phyloP scores from a whole-genome alignment of 805 yeast species.

The Candida maesae region DNA sequence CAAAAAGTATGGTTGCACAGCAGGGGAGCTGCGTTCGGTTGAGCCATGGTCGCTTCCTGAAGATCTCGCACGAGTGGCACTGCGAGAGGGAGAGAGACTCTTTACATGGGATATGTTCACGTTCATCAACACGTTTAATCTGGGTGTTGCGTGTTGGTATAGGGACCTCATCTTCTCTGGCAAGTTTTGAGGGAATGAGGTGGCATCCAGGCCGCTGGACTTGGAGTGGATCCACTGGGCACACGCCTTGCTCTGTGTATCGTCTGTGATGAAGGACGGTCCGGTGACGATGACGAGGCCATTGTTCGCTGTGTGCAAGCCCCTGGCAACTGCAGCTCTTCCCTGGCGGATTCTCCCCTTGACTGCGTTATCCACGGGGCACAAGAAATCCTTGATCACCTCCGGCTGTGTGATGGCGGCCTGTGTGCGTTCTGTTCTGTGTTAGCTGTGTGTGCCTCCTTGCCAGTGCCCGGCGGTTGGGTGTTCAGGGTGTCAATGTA shows the following conservation, averaged over 20 bases:
- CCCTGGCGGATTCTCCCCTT: slow-evolving; percentile 2
- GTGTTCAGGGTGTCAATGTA: slow-evolving; percentile 4
- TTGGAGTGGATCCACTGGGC: slow-evolving; percentile 11
- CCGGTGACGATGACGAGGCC: slow-evolving; percentile 9
- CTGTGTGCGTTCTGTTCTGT: slow-evolving; percentile 13
- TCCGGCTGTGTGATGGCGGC: slow-evolving; percentile 20
- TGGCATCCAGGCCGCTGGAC: neutral
- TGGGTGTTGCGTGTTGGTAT: neutral
- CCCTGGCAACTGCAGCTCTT: neutral
- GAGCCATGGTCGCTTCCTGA: neutral
- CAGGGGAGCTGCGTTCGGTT: no score
- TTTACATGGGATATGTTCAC: slow-evolving; percentile 5
- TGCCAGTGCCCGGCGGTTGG: neutral
- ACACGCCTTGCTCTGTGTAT: slow-evolving; percentile 8
- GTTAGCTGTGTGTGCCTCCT: neutral
- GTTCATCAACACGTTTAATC: slow-evolving; percentile 8
- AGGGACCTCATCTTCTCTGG: slow-evolving; percentile 1
- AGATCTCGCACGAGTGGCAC: neutral
- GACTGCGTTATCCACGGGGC: slow-evolving; percentile 4
- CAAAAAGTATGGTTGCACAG: slow-evolving; percentile 10
- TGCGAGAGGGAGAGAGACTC: neutral
- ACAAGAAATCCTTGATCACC: slow-evolving; percentile 14
- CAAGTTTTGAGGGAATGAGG: neutral
- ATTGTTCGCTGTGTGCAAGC: neutral
- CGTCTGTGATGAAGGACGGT: slow-evolving; percentile 2